Conservation (phyloP, 2,329 filamentous ascomycete species). For the Teratosphaeria destructans region DNA sequence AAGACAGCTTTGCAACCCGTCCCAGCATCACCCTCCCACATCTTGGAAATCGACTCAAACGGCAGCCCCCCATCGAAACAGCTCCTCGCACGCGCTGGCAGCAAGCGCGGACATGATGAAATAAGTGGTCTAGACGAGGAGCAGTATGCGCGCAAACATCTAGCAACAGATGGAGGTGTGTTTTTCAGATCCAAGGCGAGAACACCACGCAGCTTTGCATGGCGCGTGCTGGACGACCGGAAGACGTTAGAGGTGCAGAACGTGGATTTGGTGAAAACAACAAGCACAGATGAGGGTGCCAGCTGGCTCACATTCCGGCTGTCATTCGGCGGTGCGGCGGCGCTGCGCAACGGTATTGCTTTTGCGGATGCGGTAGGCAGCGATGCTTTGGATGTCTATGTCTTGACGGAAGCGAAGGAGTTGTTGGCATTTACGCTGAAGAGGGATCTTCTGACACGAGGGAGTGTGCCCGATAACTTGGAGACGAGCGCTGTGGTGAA, state of each 20-base stretch:
- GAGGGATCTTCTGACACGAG: constrained; percentile 67
- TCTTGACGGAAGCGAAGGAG: constrained; percentile 66
- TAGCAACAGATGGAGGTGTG: constrained; percentile 70
- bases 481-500: constrained; percentile 69
- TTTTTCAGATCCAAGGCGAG: constrained; percentile 70
- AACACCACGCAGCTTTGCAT: constrained; percentile 77
- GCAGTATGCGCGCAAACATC: constrained; percentile 58
- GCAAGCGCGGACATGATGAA: constrained; percentile 29
- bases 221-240: constrained; percentile 75
- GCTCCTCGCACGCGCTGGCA: constrained; percentile 29
- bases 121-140: constrained; percentile 53
- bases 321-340: constrained; percentile 69
- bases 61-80: constrained; percentile 43
- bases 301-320: constrained; percentile 65
- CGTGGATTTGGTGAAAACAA: constrained; percentile 64
- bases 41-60: constrained; percentile 56
- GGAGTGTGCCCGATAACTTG: constrained; percentile 49
- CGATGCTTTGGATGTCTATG: constrained; percentile 68
- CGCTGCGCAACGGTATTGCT: constrained; percentile 63
- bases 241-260: constrained; percentile 72
- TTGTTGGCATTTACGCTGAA: constrained; percentile 77
- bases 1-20: constrained; percentile 17
- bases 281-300: constrained; percentile 6
- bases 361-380: constrained; percentile 66
- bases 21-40: constrained; percentile 36